Percentiles rank a stretch among this genome's conserved stretches.
phyloP scores from a whole-genome alignment of 257 asterid species.

The Solanum arcanum region DNA sequence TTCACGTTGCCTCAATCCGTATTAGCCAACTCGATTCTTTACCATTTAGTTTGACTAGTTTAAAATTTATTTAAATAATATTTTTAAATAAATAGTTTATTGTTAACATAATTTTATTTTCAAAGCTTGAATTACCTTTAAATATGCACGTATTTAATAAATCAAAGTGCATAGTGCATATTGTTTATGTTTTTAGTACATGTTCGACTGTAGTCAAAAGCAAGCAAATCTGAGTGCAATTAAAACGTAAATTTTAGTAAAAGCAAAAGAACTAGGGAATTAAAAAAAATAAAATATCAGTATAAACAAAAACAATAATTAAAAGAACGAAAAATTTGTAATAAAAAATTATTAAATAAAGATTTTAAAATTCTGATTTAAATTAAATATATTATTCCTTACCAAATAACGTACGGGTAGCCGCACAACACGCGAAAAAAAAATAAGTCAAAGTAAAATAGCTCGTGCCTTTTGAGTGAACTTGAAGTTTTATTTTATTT shows the following conservation, averaged over 20 bases:
- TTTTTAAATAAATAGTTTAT: accelerated
- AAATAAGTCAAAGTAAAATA: neutral
- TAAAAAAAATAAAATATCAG: neutral
- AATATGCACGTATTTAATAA: too few relatives aligned
- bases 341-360: neutral
- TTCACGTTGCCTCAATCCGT: too few relatives aligned
- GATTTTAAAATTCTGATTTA: neutral
- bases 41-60: neutral
- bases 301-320: neutral
- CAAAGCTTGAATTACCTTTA: neutral
- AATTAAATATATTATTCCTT: neutral
- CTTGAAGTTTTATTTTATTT: neutral
- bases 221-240: neutral
- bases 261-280: neutral
- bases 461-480: neutral
- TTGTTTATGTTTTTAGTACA: neutral
- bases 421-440: neutral
- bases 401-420: neutral
- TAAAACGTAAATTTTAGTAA: neutral
- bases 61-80: neutral
- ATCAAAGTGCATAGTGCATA: neutral
- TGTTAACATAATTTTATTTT: neutral
- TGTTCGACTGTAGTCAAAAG: neutral
- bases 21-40: neutral
- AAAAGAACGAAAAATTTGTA: neutral